A percentile compares a stretch with the other conserved stretches of the same genome.
Evolutionary conservation across 2,329 filamentous ascomycete genomes (phyloP).

Genomic region (Colletotrichum orchidophilum): DNA sequence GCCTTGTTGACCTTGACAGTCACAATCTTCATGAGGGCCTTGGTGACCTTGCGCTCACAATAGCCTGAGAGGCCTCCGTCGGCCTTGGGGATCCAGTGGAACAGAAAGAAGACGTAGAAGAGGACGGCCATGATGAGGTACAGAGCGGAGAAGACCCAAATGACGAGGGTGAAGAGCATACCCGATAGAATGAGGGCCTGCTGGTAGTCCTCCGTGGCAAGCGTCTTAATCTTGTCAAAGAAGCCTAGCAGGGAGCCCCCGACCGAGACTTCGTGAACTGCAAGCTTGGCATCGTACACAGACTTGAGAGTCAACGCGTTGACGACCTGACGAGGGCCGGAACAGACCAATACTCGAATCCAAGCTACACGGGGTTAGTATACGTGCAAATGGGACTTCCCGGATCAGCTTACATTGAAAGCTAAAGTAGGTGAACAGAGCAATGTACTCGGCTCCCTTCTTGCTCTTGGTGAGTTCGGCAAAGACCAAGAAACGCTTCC

Average conservation of each 20-base stretch:
- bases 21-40: conserved; percentile 84
- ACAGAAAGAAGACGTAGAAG: conserved; percentile 89
- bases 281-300: conserved; percentile 81
- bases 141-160: conserved; percentile 87
- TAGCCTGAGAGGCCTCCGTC: conserved; percentile 86
- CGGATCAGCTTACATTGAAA: conserved; percentile 62
- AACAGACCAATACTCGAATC: conserved; percentile 88
- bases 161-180: conserved; percentile 91
- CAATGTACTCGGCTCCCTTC: conserved; percentile 90
- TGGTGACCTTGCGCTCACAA: conserved; percentile 92
- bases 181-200: conserved; percentile 86
- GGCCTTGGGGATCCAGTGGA: conserved; percentile 85
- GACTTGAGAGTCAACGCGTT: conserved; percentile 91
- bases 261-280: conserved; percentile 59
- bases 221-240: conserved; percentile 80
- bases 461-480: conserved; percentile 90
- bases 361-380: conserved; percentile 66
- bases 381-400: not conserved
- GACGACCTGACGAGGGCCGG: conserved; percentile 89
- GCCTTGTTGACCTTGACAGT: conserved; percentile 89
- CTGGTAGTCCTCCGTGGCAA: conserved; percentile 78
- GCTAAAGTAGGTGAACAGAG: conserved; percentile 88
- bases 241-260: conserved; percentile 77
- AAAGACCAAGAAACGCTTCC: conserved; percentile 91
- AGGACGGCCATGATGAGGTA: conserved; percentile 78